Evolutionary conservation across 1,284 basidiomycete species (phyloP), one percentile per base, ranked within the genome.

Genomic region (Puccinia hordei): DNA sequence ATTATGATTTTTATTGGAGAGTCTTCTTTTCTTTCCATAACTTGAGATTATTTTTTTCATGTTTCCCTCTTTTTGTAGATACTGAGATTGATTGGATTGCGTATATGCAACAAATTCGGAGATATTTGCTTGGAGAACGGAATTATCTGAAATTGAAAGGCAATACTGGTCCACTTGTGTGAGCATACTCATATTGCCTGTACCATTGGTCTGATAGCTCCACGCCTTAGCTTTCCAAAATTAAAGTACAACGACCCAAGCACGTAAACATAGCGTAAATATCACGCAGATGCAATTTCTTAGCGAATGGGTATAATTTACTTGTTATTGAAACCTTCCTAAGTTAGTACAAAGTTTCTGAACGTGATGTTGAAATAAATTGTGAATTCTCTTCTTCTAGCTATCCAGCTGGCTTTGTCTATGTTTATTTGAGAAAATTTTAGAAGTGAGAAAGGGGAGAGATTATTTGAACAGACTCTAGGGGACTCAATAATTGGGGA

Each of bases 1-100:
- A 17, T 30, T 72, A 6, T 24, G 17, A 27, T 59, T 3, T 59
- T 27, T 27, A 9, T 59, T 59, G 57, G 6, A 44, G 13, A 22
- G n/a, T 10, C 12, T 49, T 30, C 5, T 55, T 35, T 55, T 9
- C 49, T 19, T 72, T 6, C 5, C 17, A 49, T 22, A 59, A 38
- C 35, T 73, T 73, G 22, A 41, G 27, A 27, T n/a, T n/a, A n/a
- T 22, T 59, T 57, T 57, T 80, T 55, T 27, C 44, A 44, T 65
- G 1, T n/a, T 30, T 22, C n/a, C n/a, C 10, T 41, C 24, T n/a
- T n/a, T n/a, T n/a, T n/a, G n/a, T 27, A 96, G 94, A 95, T 87
- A 99, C 97, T n/a, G 96, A 99, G 87, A 99, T 99, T 84, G 97
- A 99, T 87, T 99, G 92, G 90, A 89, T 90, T 85, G 96, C 95